These are phyloP conservation scores for Russula vinacea DNA, from an alignment of 768 basidiomycete genomes.

Conservation along the genomic window DNA sequence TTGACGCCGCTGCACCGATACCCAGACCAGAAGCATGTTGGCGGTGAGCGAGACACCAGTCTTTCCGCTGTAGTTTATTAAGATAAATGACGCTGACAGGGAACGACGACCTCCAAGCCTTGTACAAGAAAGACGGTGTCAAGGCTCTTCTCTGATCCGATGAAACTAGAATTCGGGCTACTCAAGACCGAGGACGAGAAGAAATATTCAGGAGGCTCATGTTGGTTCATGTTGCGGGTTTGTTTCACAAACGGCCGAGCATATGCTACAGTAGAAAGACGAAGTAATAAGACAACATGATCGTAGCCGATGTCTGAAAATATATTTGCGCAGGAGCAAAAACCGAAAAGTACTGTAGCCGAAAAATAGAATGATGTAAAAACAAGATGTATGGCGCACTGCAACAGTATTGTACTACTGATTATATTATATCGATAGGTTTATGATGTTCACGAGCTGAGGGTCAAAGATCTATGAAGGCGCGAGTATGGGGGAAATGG, in stretches of 20 bases:
- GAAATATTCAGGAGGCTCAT: background rate
- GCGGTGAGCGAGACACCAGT: slow-evolving; percentile 41
- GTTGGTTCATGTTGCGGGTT: background rate
- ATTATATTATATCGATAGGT: background rate
- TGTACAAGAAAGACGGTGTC: slow-evolving; percentile 20
- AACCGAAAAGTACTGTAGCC: background rate
- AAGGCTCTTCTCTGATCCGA: slow-evolving; percentile 21
- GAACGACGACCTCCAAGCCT: slow-evolving; percentile 26
- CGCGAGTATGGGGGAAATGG: background rate
- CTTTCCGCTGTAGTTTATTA: background rate
- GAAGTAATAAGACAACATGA: background rate
- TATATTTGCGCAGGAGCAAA: background rate
- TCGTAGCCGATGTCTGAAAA: background rate
- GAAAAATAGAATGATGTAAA: background rate
- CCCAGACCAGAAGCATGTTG: slow-evolving; percentile 52
- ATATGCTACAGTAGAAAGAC: no score
- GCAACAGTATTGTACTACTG: background rate
- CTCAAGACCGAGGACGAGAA: background rate
- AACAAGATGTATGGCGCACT: background rate
- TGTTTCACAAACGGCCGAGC: background rate
- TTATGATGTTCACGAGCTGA: background rate
- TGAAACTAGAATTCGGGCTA: background rate
- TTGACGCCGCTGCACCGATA: background rate
- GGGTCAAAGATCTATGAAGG: background rate
- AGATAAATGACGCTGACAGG: slow-evolving; percentile 9